Evolutionary conservation across 345 rosid genomes (phyloP).

Genomic region (Lumnitzera littorea): DNA sequence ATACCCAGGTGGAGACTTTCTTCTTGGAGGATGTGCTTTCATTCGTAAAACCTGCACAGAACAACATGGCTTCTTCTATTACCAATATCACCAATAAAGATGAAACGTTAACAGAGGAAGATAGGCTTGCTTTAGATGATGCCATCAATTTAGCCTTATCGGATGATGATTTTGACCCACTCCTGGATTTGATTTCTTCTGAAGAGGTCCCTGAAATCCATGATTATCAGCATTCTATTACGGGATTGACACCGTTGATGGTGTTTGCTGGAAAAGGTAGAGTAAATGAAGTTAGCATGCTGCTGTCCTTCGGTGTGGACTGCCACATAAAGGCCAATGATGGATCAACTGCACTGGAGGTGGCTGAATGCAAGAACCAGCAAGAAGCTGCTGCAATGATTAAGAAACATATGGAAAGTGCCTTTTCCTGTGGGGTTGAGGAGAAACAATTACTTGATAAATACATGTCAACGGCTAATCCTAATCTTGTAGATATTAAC

Average conservation of each 20-base stretch:
- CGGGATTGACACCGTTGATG: conserved; percentile 77
- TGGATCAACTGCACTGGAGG: conserved; percentile 57
- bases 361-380: conserved; percentile 61
- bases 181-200: conserved; percentile 62
- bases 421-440: conserved; percentile 26
- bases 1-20: conserved; percentile 59
- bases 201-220: conserved; percentile 44
- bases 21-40: conserved; percentile 84
- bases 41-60: conserved; percentile 47
- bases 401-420: conserved; percentile 38
- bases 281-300: conserved; percentile 75
- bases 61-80: conserved; percentile 34
- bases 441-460: conserved; percentile 51
- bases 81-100: conserved; percentile 24
- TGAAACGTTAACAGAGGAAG: conserved; percentile 50
- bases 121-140: conserved; percentile 64
- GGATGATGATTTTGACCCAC: conserved; percentile 71
- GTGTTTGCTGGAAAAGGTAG: conserved; percentile 86
- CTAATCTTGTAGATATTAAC: conserved; percentile 60
- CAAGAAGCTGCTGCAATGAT: conserved; percentile 60
- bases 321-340: conserved; percentile 48
- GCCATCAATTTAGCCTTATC: conserved; percentile 79
- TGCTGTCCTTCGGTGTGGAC: conserved; percentile 70
- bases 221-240: conserved; percentile 67
- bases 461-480: conserved; percentile 52